These are phyloP conservation scores for Athelia sp. DNA, from an alignment of 1,284 basidiomycete genomes.

Conservation along the genomic window DNA sequence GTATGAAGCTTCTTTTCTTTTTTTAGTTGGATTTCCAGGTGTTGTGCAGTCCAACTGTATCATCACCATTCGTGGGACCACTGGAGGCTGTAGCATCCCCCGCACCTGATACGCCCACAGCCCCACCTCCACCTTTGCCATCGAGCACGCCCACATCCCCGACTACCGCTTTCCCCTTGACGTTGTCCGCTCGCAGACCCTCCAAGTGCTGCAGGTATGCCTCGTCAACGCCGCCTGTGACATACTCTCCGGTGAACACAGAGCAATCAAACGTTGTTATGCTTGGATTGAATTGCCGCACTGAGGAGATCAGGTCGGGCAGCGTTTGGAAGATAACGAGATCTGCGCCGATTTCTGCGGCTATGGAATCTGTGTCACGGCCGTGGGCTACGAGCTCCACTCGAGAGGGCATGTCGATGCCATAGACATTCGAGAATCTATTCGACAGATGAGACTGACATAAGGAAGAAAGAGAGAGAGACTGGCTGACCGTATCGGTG, in stretches of 20 bases:
- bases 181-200: constrained; percentile 79
- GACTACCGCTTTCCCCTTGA: constrained; percentile 43
- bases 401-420: constrained; percentile 99
- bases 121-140: constrained; percentile 31
- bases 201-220: constrained; percentile 80
- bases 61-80: constrained; percentile 55
- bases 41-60: constrained; percentile 77
- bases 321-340: constrained; percentile 98
- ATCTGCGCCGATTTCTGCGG: constrained; percentile 88
- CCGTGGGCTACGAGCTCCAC: constrained; percentile 90
- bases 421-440: constrained; percentile 95
- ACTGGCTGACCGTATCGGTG: constrained; percentile 74
- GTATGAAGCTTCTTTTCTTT: background rate
- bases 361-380: constrained; percentile 75
- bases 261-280: constrained; percentile 92
- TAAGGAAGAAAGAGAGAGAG: constrained; percentile 4
- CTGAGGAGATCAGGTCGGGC: constrained; percentile 83
- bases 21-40: constrained; percentile 41
- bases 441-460: constrained; percentile 20
- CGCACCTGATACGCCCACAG: constrained; percentile 16
- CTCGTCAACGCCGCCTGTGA: constrained; percentile 94
- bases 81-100: constrained; percentile 22
- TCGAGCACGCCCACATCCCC: constrained; percentile 29
- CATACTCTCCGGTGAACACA: constrained; percentile 96
- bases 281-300: constrained; percentile 79